Evolutionary conservation across 192 early-diverging fungal species (phyloP).

Genomic region (Funneliformis geosporum): DNA sequence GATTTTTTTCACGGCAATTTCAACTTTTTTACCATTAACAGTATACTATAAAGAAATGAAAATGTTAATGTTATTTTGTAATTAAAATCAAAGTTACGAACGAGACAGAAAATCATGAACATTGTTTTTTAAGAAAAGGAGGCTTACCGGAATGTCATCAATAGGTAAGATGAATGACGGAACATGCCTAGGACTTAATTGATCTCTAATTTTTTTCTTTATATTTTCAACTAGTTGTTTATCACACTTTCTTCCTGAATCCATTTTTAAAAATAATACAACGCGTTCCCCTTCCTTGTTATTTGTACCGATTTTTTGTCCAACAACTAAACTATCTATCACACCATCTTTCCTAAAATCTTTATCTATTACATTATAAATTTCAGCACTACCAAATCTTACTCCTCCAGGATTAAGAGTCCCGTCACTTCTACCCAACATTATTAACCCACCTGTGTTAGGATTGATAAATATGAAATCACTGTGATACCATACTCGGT

Average conservation of each 20-base stretch:
- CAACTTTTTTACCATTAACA: conserved; percentile 95
- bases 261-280: conserved; percentile 88
- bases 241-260: conserved; percentile 56
- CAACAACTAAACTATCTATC: conserved; percentile 85
- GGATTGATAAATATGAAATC: conserved; percentile 89
- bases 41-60: conserved; percentile 65
- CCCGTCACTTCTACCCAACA: conserved; percentile 92
- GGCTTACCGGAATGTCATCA: conserved; percentile 77
- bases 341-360: conserved; percentile 63
- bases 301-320: conserved; percentile 64
- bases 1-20: conserved; percentile 92
- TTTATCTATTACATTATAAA: conserved; percentile 90
- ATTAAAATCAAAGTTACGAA: too few relatives aligned
- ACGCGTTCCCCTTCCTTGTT: conserved; percentile 87
- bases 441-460: conserved; percentile 85
- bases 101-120: too few relatives aligned
- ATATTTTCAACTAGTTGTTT: conserved; percentile 68
- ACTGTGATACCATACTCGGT: conserved; percentile 93
- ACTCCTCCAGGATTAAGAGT: conserved; percentile 92
- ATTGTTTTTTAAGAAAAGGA: not conserved
- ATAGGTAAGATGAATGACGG: conserved; percentile 83
- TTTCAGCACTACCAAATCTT: conserved; percentile 90
- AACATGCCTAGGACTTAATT: conserved; percentile 90
- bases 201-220: conserved; percentile 74
- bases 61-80: too few relatives aligned